Percentiles rank a stretch among this genome's conserved stretches.
Evolutionary conservation across 2,329 filamentous ascomycete genomes (phyloP).

Genomic region (Xylariaceae sp.): DNA sequence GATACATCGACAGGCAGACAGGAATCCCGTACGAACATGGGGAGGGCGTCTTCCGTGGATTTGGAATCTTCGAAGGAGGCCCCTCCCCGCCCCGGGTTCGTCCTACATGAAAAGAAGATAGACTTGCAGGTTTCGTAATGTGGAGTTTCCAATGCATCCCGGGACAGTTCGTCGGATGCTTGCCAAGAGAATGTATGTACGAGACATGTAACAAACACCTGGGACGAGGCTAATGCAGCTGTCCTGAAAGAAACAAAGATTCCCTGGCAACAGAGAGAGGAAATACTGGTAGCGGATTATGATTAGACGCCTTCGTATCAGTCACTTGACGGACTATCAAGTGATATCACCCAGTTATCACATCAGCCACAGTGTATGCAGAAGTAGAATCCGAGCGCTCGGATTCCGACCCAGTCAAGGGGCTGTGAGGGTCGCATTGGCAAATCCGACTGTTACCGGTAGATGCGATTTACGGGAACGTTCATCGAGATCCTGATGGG

Average conservation of each 20-base stretch:
- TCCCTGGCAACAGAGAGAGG: slow-evolving; percentile 1
- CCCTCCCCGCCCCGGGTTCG: not conserved
- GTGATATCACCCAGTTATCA: not conserved
- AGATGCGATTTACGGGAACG: not conserved
- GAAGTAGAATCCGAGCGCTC: not conserved
- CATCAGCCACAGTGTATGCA: not conserved
- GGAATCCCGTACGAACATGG: not conserved
- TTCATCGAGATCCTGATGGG: not conserved
- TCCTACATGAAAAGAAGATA: not conserved
- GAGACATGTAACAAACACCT: slow-evolving; percentile 23
- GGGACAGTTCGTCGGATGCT: slow-evolving; percentile 11
- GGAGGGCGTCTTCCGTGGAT: not conserved
- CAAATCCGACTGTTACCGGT: not conserved
- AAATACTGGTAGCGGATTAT: not conserved
- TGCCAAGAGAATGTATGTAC: slow-evolving; percentile 21
- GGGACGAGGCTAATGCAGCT: slow-evolving; percentile 20
- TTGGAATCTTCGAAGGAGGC: not conserved
- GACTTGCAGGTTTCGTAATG: not conserved
- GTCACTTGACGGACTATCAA: not conserved
- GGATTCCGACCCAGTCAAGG: not conserved
- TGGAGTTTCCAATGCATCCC: slow-evolving; percentile 4
- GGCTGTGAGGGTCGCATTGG: not conserved
- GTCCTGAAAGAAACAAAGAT: slow-evolving; percentile 15
- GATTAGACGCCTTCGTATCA: not conserved
- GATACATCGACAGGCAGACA: not conserved